Evolutionary conservation across 2,329 filamentous ascomycete species (phyloP), one percentile per base, ranked within the genome.

Genomic region (Ophiostoma sp.): DNA sequence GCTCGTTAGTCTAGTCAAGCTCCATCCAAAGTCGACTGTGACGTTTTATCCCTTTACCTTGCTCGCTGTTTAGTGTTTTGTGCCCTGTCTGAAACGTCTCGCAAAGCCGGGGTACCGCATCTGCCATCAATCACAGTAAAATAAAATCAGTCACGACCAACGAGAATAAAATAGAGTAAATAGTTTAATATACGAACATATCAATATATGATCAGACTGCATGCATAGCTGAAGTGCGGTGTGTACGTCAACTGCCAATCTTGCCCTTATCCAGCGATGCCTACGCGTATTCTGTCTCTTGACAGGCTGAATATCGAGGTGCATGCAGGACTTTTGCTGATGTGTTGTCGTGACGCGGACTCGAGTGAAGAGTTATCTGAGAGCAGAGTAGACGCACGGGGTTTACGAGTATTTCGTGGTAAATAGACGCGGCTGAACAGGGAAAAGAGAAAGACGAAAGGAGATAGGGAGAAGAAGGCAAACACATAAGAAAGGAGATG

Each of bases 1-100:
- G 27, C 27, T 27, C 27, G 27, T 27, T 18, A 38, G 38, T 14
- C 27, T 38, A 60, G 55, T 60, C 38, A 27, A 60, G 55, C 55
- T 27, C 55, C 55, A 60, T 60, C 5, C 49, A 5, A 49, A 49
- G 14, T 14, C 14, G 45, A 45, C 42, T 60, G 14, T 60, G 55
- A 40, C 55, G 49, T 55, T 55, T 55, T 55, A 60, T 60, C 55
- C 55, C 55, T 16, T 38, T 60, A 18, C 47, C 12, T 16, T n/a
- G 45, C 45, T 47, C 18, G 3, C 1, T 55, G 49, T 55, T 49
- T 60, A 38, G 52, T 38, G 55, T 60, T 38, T 60, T 60, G 55
- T 27, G 55, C 27, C 55, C 55, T 60, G 55, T 16, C 55, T 60
- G 55, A 60, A 60, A 60, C 55, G 55, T 60, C 18, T 52, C 55